Conservation (phyloP, 2,329 filamentous ascomycete species). For the Anisogramma anomala region DNA sequence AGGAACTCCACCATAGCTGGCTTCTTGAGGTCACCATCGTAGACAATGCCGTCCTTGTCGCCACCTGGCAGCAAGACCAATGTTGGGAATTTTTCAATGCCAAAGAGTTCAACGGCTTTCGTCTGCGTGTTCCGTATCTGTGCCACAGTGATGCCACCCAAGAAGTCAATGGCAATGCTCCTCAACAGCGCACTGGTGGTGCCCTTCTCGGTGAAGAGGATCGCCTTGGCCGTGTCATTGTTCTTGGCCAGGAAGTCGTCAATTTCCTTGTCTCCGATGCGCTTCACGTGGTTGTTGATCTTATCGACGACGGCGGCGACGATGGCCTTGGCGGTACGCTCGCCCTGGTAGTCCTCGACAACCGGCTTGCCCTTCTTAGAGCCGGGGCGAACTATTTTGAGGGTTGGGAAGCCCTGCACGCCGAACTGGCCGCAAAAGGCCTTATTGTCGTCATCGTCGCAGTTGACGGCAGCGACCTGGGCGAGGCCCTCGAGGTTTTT, state of each 20-base stretch:
- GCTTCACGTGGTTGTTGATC: slow-evolving; percentile 85
- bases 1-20: slow-evolving; percentile 71
- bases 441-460: slow-evolving; percentile 90
- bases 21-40: slow-evolving; percentile 79
- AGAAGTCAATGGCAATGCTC: slow-evolving; percentile 81
- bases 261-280: slow-evolving; percentile 66
- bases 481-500: slow-evolving; percentile 81
- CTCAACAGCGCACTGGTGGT: slow-evolving; percentile 72
- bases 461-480: slow-evolving; percentile 90
- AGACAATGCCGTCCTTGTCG: slow-evolving; percentile 55
- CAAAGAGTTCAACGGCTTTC: slow-evolving; percentile 59
- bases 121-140: slow-evolving; percentile 77
- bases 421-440: slow-evolving; percentile 73
- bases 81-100: slow-evolving; percentile 65
- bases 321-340: slow-evolving; percentile 73
- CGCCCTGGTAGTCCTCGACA: slow-evolving; percentile 84
- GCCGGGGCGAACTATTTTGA: slow-evolving; percentile 83
- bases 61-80: slow-evolving; percentile 68
- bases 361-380: slow-evolving; percentile 65
- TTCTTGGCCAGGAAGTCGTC: slow-evolving; percentile 59
- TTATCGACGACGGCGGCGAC: slow-evolving; percentile 73
- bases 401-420: slow-evolving; percentile 85
- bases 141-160: slow-evolving; percentile 65
- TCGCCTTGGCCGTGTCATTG: slow-evolving; percentile 65
- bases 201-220: slow-evolving; percentile 90